These are phyloP conservation scores for Rutstroemia sydowiana DNA, from an alignment of 2,329 filamentous ascomycete genomes.

Conservation along the genomic window DNA sequence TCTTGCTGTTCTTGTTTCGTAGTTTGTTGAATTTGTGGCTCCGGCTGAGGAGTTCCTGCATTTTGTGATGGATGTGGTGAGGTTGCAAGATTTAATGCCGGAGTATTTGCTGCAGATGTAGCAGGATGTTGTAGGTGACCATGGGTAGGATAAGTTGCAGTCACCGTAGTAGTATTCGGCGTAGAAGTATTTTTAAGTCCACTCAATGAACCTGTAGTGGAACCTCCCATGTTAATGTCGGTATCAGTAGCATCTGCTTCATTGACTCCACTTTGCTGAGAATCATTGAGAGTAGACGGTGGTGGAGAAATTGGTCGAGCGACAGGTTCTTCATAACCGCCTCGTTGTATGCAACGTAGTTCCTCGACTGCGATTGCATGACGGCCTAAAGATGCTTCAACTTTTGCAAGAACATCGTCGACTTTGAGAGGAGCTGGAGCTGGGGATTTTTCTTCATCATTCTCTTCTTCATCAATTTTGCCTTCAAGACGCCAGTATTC, in stretches of 20 bases:
- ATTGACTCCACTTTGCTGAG: slow-evolving; percentile 46
- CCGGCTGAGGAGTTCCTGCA: slow-evolving; percentile 22
- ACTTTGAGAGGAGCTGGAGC: slow-evolving; percentile 40
- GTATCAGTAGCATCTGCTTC: slow-evolving; percentile 49
- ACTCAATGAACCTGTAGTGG: slow-evolving; percentile 57
- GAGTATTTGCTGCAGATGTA: slow-evolving; percentile 50
- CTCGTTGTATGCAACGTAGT: slow-evolving; percentile 68
- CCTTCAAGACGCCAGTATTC: slow-evolving; percentile 61
- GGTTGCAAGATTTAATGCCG: slow-evolving; percentile 35
- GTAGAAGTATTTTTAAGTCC: slow-evolving; percentile 60
- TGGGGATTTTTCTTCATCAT: slow-evolving; percentile 20
- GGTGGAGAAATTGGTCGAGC: slow-evolving; percentile 31
- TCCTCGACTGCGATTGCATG: slow-evolving; percentile 57
- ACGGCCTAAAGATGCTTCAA: slow-evolving; percentile 64
- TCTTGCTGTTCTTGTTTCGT: slow-evolving; percentile 11
- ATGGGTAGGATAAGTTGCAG: slow-evolving; percentile 49
- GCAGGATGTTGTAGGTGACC: slow-evolving; percentile 52
- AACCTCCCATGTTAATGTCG: slow-evolving; percentile 31
- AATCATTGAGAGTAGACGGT: slow-evolving; percentile 47
- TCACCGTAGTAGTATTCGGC: slow-evolving; percentile 51
- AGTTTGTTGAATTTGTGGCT: slow-evolving; percentile 7
- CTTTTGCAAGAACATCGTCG: slow-evolving; percentile 66
- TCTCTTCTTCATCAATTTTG: slow-evolving; percentile 44
- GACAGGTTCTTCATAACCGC: slow-evolving; percentile 57
- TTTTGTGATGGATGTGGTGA: slow-evolving; percentile 36